Conservation (phyloP, 148 eudicot species). For the Arbutus unedo region DNA sequence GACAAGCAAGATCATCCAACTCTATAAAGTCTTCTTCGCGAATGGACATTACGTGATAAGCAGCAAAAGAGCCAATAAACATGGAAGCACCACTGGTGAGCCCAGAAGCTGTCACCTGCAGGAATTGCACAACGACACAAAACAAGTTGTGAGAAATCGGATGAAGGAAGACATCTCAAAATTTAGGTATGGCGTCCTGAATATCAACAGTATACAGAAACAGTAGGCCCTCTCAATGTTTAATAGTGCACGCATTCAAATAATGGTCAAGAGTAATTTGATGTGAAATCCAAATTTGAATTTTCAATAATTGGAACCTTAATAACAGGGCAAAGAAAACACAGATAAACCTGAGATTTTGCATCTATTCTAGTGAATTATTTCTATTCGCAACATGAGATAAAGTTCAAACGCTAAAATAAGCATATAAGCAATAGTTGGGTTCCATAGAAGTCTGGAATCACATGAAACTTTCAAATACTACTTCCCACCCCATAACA, state of each 20-base stretch:
- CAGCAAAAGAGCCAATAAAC: constrained; percentile 18
- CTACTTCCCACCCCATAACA: not conserved
- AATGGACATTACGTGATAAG: constrained; percentile 20
- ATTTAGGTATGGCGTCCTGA: not conserved
- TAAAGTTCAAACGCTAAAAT: not conserved
- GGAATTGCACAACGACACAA: constrained; percentile 7
- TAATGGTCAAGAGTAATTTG: not conserved
- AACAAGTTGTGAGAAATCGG: not conserved
- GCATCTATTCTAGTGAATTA: not conserved
- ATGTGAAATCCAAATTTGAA: not conserved
- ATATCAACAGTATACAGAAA: not conserved
- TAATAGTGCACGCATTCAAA: not conserved
- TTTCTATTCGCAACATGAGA: not conserved
- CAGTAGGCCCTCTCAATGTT: constrained; percentile 1
- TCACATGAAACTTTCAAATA: not conserved
- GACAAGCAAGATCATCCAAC: constrained; percentile 44
- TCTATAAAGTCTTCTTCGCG: constrained; percentile 42
- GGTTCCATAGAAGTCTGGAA: not conserved
- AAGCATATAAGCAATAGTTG: not conserved
- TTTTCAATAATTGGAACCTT: no score
- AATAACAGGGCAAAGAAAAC: not conserved
- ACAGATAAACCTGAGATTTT: not conserved
- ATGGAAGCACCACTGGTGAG: constrained; percentile 12
- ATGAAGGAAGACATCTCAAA: not conserved
- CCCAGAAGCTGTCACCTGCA: constrained; percentile 31